Evolutionary conservation across 108 stramenopile genomes (phyloP).

Genomic region (Mediolabrus comicus): DNA sequence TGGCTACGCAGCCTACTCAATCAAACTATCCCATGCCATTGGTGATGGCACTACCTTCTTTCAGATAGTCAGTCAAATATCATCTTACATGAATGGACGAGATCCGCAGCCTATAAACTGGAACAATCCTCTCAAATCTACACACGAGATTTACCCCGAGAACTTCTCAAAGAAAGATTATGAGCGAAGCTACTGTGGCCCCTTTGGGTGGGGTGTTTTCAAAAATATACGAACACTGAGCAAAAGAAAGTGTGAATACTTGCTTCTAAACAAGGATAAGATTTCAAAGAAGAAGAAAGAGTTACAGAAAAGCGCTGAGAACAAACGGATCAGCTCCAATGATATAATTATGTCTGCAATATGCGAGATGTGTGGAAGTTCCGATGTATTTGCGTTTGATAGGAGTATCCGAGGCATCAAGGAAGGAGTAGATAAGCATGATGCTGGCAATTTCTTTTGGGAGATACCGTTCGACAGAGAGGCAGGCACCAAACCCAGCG

Average conservation of each 20-base stretch:
- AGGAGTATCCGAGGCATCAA: conserved; percentile 47
- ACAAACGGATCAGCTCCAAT: conserved; percentile 13
- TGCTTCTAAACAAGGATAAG: conserved; percentile 45
- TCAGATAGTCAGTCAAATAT: conserved; percentile 43
- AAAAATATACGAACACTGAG: conserved; percentile 38
- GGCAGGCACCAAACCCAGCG: conserved; percentile 12
- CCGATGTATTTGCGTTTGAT: conserved; percentile 50
- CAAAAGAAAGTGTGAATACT: conserved; percentile 28
- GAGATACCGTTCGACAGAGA: conserved; percentile 46
- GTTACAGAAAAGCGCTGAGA: conserved; percentile 2
- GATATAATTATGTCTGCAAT: conserved; percentile 48
- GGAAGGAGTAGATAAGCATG: conserved; percentile 27
- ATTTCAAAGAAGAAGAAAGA: conserved; percentile 33
- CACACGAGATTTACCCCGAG: conserved; percentile 49
- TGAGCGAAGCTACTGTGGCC: conserved; percentile 37
- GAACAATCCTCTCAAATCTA: conserved; percentile 44
- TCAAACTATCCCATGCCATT: conserved; percentile 46
- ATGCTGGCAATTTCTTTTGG: conserved; percentile 43
- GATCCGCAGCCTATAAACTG: conserved; percentile 34
- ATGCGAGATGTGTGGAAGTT: conserved; percentile 45
- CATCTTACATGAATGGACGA: conserved; percentile 46
- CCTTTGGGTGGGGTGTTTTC: conserved; percentile 44
- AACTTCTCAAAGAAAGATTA: conserved; percentile 45
- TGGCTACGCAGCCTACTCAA: conserved; percentile 40
- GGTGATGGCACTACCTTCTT: conserved; percentile 52